Evolutionary conservation across 108 stramenopile genomes (phyloP), one percentile per base, ranked within the genome.

Genomic region (Fistulifera solaris): DNA sequence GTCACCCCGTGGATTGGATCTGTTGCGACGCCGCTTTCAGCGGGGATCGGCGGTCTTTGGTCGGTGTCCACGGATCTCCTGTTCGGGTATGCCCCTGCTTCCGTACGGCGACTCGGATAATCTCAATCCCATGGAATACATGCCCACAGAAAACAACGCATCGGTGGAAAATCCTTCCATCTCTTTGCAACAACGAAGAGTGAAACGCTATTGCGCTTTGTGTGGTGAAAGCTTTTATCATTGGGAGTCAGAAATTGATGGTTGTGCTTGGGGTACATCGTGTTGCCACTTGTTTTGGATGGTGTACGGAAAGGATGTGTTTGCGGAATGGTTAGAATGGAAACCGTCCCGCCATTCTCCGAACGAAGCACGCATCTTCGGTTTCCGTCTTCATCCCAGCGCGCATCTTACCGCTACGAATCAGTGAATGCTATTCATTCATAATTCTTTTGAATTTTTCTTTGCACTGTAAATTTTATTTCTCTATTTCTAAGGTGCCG

Each of bases 1-100:
- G 10, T 69, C 71, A 31, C 76, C 80, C 5, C 66, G 80, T 15
- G 80, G 80, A 0, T 43, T 82, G 27, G 80, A 82, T 23, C 56
- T 68, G 14, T 16, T 82, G 5, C 62, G 73, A 45, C 63, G 76
- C 3, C 44, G 46, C 4, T 59, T 70, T 1, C 11, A 38, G 11
- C 19, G 18, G 15, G 27, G 35, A 16, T n/a, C 40, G 14, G 12
- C 17, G 21, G 44, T 54, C 5, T 82, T 77, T 67, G 80, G 80
- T 21, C 63, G 52, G 39, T 82, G 80, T 40, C 76, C 80, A 2
- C n/a, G 71, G 11, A 19, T 48, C 15, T 10, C 22, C 14, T 82
- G 80, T 44, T 40, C 35, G 16, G 76, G 76, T 19, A 67, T 65
- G 28, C 65, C 63, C 2, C 62, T 77, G 0, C 42, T 82, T 17